Evolutionary conservation across 768 basidiomycete genomes (phyloP).

Genomic region (Russula brevipes): DNA sequence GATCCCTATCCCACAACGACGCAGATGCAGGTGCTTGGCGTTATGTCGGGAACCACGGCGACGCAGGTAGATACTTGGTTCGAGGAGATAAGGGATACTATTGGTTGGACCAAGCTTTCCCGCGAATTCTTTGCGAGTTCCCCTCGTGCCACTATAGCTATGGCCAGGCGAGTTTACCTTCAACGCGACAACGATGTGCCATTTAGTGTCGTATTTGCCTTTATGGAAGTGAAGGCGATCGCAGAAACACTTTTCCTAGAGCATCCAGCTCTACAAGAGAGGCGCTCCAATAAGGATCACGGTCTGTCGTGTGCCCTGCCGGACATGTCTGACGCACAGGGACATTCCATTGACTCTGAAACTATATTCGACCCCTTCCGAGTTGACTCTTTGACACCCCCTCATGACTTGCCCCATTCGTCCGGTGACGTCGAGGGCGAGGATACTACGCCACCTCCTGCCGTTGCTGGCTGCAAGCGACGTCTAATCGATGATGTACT

Average conservation of each 20-base stretch:
- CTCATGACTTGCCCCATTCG: neutral
- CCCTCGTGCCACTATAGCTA: slow-evolving; percentile 27
- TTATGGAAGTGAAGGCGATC: slow-evolving; percentile 29
- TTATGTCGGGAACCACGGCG: slow-evolving; percentile 6
- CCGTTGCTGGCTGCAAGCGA: slow-evolving; percentile 20
- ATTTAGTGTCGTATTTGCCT: slow-evolving; percentile 24
- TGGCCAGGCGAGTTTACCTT: slow-evolving; percentile 30
- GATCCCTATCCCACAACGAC: slow-evolving; percentile 47
- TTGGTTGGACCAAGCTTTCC: slow-evolving; percentile 25
- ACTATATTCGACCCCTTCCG: neutral
- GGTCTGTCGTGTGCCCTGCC: too few species aligned
- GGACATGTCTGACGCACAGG: neutral
- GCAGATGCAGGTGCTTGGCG: slow-evolving; percentile 8
- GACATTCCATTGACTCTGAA: neutral
- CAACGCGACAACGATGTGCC: slow-evolving; percentile 17
- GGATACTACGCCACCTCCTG: slow-evolving; percentile 14
- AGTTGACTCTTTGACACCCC: neutral
- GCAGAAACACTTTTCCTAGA: slow-evolving; percentile 33
- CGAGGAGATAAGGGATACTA: slow-evolving; percentile 21
- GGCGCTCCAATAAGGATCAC: too few species aligned
- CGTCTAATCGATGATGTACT: neutral
- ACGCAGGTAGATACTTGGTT: slow-evolving; percentile 24
- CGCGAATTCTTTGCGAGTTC: slow-evolving; percentile 26
- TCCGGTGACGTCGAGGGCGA: neutral
- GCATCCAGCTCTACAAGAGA: neutral